These are phyloP conservation scores for Scortechinia acanthostroma DNA, from an alignment of 2,329 filamentous ascomycete species.

Conservation along the genomic window DNA sequence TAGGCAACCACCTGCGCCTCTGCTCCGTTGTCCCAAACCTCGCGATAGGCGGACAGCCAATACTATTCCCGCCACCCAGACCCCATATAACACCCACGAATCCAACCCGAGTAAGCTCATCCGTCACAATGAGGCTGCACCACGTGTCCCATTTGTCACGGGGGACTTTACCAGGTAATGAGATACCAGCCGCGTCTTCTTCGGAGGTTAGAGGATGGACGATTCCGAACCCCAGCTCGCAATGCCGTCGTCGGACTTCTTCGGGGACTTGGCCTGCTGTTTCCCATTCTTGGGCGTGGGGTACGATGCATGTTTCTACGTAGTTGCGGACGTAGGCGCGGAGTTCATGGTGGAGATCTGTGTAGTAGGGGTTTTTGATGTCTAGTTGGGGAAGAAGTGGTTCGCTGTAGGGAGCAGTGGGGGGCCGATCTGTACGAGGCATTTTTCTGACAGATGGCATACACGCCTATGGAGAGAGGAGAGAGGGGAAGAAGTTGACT, in stretches of 20 bases:
- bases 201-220: constrained; percentile 17
- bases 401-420: constrained; percentile 25
- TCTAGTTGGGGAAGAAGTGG: constrained; percentile 29
- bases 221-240: constrained; percentile 27
- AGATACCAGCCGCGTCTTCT: constrained; percentile 25
- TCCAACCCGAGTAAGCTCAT: constrained; percentile 45
- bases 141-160: constrained; percentile 43
- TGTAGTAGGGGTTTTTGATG: constrained; percentile 45
- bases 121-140: constrained; percentile 42
- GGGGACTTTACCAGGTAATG: constrained; percentile 33
- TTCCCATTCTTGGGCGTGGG: constrained; percentile 58
- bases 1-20: constrained; percentile 48
- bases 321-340: constrained; percentile 48
- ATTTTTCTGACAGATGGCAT: constrained; percentile 4
- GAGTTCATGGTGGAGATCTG: constrained; percentile 47
- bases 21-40: constrained; percentile 52
- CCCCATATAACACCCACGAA: constrained; percentile 49
- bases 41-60: constrained; percentile 59
- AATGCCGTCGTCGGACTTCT: constrained; percentile 24
- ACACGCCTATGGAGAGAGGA: no score
- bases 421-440: constrained; percentile 9
- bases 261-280: constrained; percentile 40
- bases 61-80: constrained; percentile 49
- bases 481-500: no score
- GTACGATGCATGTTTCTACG: constrained; percentile 47